A percentile compares a stretch with the other conserved stretches of the same genome.
Evolutionary conservation across 495 filamentous ascomycete species (phyloP).

Genomic region (Penicillium lagena): DNA sequence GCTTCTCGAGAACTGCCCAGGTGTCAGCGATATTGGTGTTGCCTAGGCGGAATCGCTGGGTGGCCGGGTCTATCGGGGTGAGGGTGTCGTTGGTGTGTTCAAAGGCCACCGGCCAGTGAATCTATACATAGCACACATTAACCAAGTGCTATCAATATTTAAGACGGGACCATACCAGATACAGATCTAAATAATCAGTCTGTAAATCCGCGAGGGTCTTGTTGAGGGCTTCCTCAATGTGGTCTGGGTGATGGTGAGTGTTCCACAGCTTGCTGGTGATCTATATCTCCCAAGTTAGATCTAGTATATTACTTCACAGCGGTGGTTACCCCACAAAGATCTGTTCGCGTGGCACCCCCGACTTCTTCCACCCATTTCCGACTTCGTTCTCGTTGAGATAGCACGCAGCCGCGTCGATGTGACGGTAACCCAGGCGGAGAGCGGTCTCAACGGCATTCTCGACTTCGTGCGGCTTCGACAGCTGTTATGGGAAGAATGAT

Average conservation of each 20-base stretch:
- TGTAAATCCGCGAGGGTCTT: slow-evolving; percentile 37
- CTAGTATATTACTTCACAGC: not conserved
- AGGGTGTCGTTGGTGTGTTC: slow-evolving; percentile 57
- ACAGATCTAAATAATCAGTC: slow-evolving; percentile 38
- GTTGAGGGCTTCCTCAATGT: slow-evolving; percentile 33
- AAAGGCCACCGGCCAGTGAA: slow-evolving; percentile 42
- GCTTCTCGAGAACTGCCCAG: slow-evolving; percentile 68
- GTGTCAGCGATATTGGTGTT: slow-evolving; percentile 34
- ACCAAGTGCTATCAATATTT: not conserved
- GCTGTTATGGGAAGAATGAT: slow-evolving; percentile 18
- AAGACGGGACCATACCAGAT: slow-evolving; percentile 32
- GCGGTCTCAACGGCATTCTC: slow-evolving; percentile 42
- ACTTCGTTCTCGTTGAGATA: slow-evolving; percentile 40
- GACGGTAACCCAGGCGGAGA: slow-evolving; percentile 42
- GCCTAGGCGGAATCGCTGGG: slow-evolving; percentile 28
- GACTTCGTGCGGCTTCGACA: slow-evolving; percentile 42
- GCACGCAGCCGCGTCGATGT: slow-evolving; percentile 30
- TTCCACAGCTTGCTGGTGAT: slow-evolving; percentile 42
- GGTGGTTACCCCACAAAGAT: slow-evolving; percentile 30
- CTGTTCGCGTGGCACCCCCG: slow-evolving; percentile 33
- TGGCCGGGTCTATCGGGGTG: slow-evolving; percentile 24
- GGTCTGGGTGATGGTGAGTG: slow-evolving; percentile 35
- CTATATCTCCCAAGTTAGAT: not conserved
- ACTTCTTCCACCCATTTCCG: slow-evolving; percentile 35
- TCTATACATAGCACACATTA: slow-evolving; percentile 10